Conservation (phyloP, 768 basidiomycete genomes). For the Psilocybe cubensis region DNA sequence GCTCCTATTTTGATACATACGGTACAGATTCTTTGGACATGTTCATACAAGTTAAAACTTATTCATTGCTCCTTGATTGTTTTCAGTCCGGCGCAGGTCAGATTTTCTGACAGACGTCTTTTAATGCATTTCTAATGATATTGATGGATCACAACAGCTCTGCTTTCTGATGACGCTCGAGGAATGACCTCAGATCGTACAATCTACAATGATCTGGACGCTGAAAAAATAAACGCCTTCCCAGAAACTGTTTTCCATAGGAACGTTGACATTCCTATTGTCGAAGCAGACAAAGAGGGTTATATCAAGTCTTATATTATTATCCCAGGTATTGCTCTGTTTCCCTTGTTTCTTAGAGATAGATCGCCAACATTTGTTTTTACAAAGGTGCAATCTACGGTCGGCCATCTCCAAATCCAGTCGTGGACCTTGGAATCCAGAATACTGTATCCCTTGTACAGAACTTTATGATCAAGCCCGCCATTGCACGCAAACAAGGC, state of each 20-base stretch:
- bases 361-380: background rate
- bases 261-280: slow-evolving; percentile 44
- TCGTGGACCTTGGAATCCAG: slow-evolving; percentile 30
- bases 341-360: background rate
- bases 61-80: background rate
- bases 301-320: slow-evolving; percentile 50
- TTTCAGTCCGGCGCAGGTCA: slow-evolving; percentile 25
- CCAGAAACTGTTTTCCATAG: slow-evolving; percentile 43
- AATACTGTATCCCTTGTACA: slow-evolving; percentile 28
- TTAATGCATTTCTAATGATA: slow-evolving; percentile 21
- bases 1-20: slow-evolving; percentile 58
- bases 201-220: slow-evolving; percentile 47
- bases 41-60: background rate
- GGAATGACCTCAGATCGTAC: slow-evolving; percentile 35
- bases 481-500: slow-evolving; percentile 23
- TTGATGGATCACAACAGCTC: slow-evolving; percentile 28
- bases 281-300: slow-evolving; percentile 48
- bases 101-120: slow-evolving; percentile 29
- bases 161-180: slow-evolving; percentile 41
- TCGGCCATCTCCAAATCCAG: slow-evolving; percentile 18
- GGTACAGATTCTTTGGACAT: slow-evolving; percentile 37
- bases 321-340: slow-evolving; percentile 40
- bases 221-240: slow-evolving; percentile 43
- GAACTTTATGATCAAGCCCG: slow-evolving; percentile 22
- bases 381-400: slow-evolving; percentile 29